These are phyloP conservation scores for Lecanosticta acicola DNA, from an alignment of 2,329 filamentous ascomycete species.

Conservation along the genomic window DNA sequence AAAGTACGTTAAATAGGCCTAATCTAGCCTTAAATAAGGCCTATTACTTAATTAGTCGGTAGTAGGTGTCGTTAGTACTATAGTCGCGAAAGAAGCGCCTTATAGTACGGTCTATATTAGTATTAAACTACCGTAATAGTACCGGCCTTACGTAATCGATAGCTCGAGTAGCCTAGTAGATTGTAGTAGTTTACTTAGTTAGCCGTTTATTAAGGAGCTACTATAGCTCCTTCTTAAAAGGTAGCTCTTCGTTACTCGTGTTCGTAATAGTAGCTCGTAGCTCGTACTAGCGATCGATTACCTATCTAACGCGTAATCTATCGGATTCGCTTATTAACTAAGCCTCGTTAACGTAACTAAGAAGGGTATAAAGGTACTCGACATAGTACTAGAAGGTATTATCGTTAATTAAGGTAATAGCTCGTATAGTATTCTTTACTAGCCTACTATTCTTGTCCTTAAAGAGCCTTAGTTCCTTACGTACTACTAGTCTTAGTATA, in stretches of 20 bases:
- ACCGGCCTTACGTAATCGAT: neutral
- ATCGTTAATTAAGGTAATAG: neutral
- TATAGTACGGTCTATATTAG: neutral
- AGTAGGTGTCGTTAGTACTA: neutral
- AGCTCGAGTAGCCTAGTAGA: neutral
- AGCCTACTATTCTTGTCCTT: neutral
- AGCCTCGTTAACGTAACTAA: neutral
- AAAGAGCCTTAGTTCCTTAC: neutral
- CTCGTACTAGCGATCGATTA: neutral
- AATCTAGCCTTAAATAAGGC: neutral
- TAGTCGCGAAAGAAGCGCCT: neutral
- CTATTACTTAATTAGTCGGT: neutral
- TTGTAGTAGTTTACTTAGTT: neutral
- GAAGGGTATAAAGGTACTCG: neutral
- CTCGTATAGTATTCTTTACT: neutral
- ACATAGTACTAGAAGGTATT: neutral
- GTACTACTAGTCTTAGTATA: neutral
- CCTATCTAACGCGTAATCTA: neutral
- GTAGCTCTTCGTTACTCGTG: neutral
- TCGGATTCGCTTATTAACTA: neutral
- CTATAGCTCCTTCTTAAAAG: neutral
- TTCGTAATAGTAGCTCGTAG: neutral
- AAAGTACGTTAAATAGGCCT: neutral
- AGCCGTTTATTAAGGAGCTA: neutral
- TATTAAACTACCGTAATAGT: neutral